phyloP scores from a whole-genome alignment of 805 yeast species.

The Wickerhamiella azymoides region DNA sequence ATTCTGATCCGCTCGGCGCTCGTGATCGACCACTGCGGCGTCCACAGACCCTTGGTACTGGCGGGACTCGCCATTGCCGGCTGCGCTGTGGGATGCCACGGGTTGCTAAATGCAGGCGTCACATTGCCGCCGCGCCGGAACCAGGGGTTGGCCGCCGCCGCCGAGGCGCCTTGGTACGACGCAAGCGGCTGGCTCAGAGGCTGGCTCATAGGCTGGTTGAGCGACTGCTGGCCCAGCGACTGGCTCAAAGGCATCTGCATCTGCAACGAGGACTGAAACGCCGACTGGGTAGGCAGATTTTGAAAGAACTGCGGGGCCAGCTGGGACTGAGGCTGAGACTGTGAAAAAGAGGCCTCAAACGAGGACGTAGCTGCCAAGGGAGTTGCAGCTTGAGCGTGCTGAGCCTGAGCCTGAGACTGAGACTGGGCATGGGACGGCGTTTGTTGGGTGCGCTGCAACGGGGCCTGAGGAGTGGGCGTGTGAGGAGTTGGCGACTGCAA shows the following conservation, averaged over 20 bases:
- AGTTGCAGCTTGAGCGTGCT: neutral
- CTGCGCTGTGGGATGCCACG: neutral
- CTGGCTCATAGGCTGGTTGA: too few relatives aligned
- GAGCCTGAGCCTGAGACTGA: too few relatives aligned
- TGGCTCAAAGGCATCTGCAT: neutral
- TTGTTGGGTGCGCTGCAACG: too few relatives aligned
- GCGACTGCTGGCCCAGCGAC: neutral
- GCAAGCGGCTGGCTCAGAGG: neutral
- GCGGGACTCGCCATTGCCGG: neutral
- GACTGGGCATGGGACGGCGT: too few relatives aligned
- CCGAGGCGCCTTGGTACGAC: neutral
- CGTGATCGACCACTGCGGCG: neutral
- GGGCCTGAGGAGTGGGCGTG: neutral
- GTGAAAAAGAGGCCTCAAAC: neutral
- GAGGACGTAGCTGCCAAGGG: neutral
- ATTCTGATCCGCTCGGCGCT: slow-evolving; percentile 13
- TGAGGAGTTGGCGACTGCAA: neutral
- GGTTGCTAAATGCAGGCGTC: neutral
- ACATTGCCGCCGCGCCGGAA: neutral
- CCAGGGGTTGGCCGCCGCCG: neutral
- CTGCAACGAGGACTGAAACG: neutral
- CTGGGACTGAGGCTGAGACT: neutral
- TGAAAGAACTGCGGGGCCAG: neutral
- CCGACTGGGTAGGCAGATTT: neutral
- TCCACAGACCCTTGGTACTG: neutral